These are phyloP conservation scores for Colletotrichum tamarilloi DNA, from an alignment of 2,329 filamentous ascomycete species.

Conservation along the genomic window DNA sequence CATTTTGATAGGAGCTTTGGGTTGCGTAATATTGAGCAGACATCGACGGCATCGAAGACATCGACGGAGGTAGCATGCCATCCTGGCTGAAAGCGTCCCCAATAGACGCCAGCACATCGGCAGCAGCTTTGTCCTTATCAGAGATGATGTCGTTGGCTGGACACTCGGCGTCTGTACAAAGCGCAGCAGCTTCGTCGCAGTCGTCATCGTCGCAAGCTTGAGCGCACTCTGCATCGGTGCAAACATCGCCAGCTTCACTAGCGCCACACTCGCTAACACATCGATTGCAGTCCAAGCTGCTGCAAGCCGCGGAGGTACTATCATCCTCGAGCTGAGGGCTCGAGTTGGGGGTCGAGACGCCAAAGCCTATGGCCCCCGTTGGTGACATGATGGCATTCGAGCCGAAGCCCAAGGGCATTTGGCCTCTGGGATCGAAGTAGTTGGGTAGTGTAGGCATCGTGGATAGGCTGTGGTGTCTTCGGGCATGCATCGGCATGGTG, in stretches of 20 bases:
- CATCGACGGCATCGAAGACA: background rate
- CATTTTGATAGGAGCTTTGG: background rate
- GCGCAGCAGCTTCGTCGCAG: constrained; percentile 48
- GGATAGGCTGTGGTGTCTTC: constrained; percentile 25
- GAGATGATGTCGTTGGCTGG: constrained; percentile 25
- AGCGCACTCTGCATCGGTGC: constrained; percentile 48
- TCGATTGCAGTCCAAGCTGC: constrained; percentile 46
- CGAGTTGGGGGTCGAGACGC: background rate
- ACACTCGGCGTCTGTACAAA: constrained; percentile 51
- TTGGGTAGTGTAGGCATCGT: constrained; percentile 13
- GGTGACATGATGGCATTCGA: constrained; percentile 17
- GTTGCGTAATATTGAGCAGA: background rate
- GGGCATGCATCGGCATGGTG: constrained; percentile 5
- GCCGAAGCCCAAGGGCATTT: background rate
- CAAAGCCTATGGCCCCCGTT: constrained; percentile 7
- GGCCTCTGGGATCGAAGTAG: constrained; percentile 6
- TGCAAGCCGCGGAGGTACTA: constrained; percentile 47
- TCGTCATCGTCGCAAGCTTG: constrained; percentile 53
- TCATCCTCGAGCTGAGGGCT: constrained; percentile 38
- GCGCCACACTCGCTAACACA: constrained; percentile 50
- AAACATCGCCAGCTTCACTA: constrained; percentile 46
- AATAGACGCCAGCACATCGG: constrained; percentile 13
- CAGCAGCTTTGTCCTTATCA: constrained; percentile 13
- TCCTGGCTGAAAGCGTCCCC: constrained; percentile 2
- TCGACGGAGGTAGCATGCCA: background rate